Base-by-base conservation (phyloP, 768 basidiomycete species). In the Dictyophora rubrovolvata region DNA sequence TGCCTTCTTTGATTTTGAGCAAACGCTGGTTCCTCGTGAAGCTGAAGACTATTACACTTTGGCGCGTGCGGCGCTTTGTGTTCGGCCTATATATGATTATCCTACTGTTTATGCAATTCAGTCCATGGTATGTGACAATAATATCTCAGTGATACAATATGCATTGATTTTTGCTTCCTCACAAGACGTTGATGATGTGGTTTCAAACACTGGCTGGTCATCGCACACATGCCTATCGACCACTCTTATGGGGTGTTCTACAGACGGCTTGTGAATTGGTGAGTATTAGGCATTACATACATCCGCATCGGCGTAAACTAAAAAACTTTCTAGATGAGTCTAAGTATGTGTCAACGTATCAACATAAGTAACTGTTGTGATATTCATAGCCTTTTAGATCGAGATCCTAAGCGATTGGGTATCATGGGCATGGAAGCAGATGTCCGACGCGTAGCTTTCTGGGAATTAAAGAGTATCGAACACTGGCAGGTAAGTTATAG, bases 151-250 rank as follows among this genome's bases (percentile, higher is more conserved):
- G 52, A 4, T 4, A 14, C 14, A 12, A n/a, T 42, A 9, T 48
- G 56, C 48, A 17, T 23, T 50, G 22, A 8, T 22, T 28, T 23
- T 59, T 18, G 16, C 34, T 50, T 14, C n/a, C n/a, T 50, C 34
- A 12, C 47, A 42, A 59, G 57, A 59, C 57, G 1, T 42, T 59
- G 28, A 59, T 59, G 57, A 59, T 59, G 57, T 59, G 57, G 57
- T 59, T 59, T 42, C 57, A 59, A 59, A 59, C 57, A 8, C 23
- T 59, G 20, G 57, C 57, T 18, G 57, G 57, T 18, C 57, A 59
- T 46, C 57, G 49, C 21, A 59, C 57, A 52, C 35, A 59, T 51
- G 48, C 57, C 11, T 59, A 59, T 22, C 57, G 57, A 14, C 57
- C 57, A 5, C 50, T 59, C 9, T 48, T 59, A 14, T 59, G 57